These are phyloP conservation scores for Lotmaria passim DNA, from an alignment of 208 protist genomes.

Conservation along the genomic window DNA sequence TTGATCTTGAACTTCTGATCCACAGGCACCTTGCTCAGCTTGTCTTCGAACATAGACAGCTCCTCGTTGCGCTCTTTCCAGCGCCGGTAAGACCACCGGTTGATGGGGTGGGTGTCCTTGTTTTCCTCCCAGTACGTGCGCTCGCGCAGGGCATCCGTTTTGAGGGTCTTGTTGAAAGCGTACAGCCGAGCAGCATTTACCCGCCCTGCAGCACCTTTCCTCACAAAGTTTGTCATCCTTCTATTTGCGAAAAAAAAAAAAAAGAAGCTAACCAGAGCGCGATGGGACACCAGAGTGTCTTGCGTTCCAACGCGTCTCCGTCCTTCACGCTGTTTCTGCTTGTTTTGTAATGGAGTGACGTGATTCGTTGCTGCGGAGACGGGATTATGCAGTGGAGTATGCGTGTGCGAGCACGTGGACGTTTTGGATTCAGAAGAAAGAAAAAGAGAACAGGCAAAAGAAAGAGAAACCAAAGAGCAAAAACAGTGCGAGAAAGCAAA, in stretches of 20 bases:
- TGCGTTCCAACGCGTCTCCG: too few species aligned
- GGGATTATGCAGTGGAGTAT: too few species aligned
- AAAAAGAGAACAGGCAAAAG: too few species aligned
- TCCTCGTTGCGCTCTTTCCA: slow-evolving; percentile 81
- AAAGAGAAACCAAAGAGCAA: too few species aligned
- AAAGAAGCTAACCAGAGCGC: neutral
- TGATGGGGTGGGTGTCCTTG: slow-evolving; percentile 84
- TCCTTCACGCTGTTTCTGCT: too few species aligned
- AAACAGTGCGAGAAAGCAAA: too few species aligned
- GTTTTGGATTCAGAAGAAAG: too few species aligned
- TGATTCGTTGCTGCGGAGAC: too few species aligned
- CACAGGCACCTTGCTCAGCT: slow-evolving; percentile 72
- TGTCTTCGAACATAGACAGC: slow-evolving; percentile 82
- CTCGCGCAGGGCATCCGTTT: slow-evolving; percentile 74
- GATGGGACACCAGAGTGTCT: neutral
- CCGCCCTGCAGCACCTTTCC: slow-evolving; percentile 53
- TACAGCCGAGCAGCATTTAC: slow-evolving; percentile 74
- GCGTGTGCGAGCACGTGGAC: too few species aligned
- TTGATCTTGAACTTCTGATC: slow-evolving; percentile 91
- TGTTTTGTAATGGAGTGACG: too few species aligned
- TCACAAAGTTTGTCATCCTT: slow-evolving; percentile 69
- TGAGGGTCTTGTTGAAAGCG: slow-evolving; percentile 86
- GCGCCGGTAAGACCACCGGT: slow-evolving; percentile 78
- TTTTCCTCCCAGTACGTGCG: slow-evolving; percentile 81
- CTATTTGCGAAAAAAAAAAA: neutral